A percentile compares a stretch with the other conserved stretches of the same genome.
These are phyloP conservation scores for Wilhelminamyces savonicus DNA, from an alignment of 805 yeast species.

Conservation along the genomic window DNA sequence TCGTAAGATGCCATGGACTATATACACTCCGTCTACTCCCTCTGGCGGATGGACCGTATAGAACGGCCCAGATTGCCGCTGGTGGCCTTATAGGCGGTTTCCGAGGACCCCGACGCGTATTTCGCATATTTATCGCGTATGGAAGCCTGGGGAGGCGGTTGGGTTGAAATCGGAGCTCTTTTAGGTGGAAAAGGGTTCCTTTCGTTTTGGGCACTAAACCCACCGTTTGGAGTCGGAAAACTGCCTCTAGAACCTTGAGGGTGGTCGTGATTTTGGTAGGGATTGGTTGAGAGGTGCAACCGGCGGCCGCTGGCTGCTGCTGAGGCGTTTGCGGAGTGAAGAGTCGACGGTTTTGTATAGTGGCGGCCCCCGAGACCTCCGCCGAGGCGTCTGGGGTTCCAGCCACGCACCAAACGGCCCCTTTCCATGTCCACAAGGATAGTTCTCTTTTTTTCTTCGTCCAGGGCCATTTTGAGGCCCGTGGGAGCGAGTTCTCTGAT, in stretches of 20 bases:
- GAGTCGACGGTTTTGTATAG: constrained; percentile 35
- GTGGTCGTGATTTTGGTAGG: constrained; percentile 10
- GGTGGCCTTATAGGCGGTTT: no score
- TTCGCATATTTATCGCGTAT: no score
- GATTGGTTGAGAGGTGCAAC: constrained; percentile 8
- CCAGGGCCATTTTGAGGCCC: constrained; percentile 25
- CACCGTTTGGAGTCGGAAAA: no score
- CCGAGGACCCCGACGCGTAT: no score
- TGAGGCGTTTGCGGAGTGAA: constrained; percentile 22
- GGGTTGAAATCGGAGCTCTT: constrained; percentile 6
- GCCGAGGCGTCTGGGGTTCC: constrained; percentile 74
- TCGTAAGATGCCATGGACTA: no score
- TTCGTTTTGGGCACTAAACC: no score
- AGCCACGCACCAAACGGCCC: constrained; percentile 56
- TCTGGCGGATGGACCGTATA: no score
- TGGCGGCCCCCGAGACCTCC: constrained; percentile 92
- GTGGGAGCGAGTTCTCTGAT: constrained; percentile 47
- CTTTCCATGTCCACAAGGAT: constrained; percentile 70
- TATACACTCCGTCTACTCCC: no score
- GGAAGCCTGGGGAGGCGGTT: constrained; percentile 3
- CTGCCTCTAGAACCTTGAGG: no score
- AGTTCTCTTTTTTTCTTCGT: constrained; percentile 40
- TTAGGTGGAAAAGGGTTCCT: no score
- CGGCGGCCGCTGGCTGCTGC: constrained; percentile 28
- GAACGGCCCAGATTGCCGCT: no score